Evolutionary conservation across 2,329 filamentous ascomycete genomes (phyloP).

Genomic region (Hypoxylon sp.): DNA sequence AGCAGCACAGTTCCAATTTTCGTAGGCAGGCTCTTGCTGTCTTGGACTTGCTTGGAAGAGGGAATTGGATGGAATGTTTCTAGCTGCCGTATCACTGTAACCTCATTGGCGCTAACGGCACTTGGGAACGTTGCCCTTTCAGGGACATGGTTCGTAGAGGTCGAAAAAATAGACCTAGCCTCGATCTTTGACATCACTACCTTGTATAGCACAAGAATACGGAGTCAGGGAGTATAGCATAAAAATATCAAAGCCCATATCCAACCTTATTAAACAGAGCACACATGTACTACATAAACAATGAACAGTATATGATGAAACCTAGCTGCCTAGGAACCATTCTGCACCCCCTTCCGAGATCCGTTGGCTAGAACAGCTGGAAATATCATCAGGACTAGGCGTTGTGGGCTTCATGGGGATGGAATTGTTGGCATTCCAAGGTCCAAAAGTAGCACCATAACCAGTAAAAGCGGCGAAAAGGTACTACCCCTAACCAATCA

Average conservation of each 20-base stretch:
- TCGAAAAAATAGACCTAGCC: conserved; percentile 28
- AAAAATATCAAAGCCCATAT: background rate
- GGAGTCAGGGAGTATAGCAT: too few relatives aligned
- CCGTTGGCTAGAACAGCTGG: conserved; percentile 7
- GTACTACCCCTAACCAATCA: conserved; percentile 27
- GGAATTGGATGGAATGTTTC: conserved; percentile 32
- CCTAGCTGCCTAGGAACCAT: conserved; percentile 7
- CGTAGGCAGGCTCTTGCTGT: conserved; percentile 13
- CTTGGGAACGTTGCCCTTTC: conserved; percentile 22
- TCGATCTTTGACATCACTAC: background rate
- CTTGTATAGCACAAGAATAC: too few relatives aligned
- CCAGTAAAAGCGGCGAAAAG: conserved; percentile 12
- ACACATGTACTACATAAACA: too few relatives aligned
- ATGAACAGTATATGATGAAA: conserved; percentile 28
- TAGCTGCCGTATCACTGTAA: conserved; percentile 8
- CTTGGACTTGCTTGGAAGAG: conserved; percentile 21
- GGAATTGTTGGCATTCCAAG: conserved; percentile 15
- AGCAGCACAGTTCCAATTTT: conserved; percentile 6
- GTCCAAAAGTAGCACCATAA: conserved; percentile 22
- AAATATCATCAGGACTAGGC: background rate
- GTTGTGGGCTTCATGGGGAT: background rate
- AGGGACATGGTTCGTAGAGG: conserved; percentile 32
- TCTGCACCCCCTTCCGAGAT: background rate
- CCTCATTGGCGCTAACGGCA: conserved; percentile 33
- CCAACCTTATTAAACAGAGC: background rate